Evolutionary conservation across 345 rosid species (phyloP), one percentile per base, ranked within the genome.

Genomic region (Geranium brycei): DNA sequence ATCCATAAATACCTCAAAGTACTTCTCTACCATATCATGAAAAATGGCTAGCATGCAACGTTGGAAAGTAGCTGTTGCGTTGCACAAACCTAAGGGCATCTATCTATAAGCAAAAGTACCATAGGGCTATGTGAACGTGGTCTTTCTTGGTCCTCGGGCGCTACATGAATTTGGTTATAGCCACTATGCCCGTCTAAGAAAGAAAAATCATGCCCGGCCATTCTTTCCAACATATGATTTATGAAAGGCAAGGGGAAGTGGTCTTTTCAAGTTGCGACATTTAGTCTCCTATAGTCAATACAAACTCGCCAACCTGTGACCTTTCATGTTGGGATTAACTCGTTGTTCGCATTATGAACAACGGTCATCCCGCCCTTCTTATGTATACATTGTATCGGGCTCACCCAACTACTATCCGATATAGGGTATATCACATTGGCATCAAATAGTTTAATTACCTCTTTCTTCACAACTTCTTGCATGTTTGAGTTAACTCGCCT

Each of bases 131-230:
- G 68, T 65, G 31, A 65, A 65, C 1, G 62, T 31, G 1, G 30
- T 65, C 4, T 65, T 65, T 65, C 55, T 17, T 32, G 30, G 17
- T 65, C 62, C 4, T 65, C 28, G 4, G 17, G 28, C 5, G 31
- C 17, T 8, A 57, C 67, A 2, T 30, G 69, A 16, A 67, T 62
- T 28, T 56, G 14, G 2, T 14, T 14, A 56, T 56, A 56, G 0
- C 1, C 28, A 23, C 28, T 23, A 23, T 23, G 2, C 28, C 28
- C 28, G 28, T 23, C 28, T 23, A 12, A 56, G 10, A 56, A 56
- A 56, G 3, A 56, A 56, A 14, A 56, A 4, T 56, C 14, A 56
- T 56, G 58, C 58, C 7, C 58, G 4, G 10, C 58, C 4, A 56
- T 0, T 56, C 13, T 56, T 56, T 56, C 7, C 17, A 56, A 56